phyloP scores from a whole-genome alignment of 768 basidiomycete species.

The Antrodiella citrinella region DNA sequence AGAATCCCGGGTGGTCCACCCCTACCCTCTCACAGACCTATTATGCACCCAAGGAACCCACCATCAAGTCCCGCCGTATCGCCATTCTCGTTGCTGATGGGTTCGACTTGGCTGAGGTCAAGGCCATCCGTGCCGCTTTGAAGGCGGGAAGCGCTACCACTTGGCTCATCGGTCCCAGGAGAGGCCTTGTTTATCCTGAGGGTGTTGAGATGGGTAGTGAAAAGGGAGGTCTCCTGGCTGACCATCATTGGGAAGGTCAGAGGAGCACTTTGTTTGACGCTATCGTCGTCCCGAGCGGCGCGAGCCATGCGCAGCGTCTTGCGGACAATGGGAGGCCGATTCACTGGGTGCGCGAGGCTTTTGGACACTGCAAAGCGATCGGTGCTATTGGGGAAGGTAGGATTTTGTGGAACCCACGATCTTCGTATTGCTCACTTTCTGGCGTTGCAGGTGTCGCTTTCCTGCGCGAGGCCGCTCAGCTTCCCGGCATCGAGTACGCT shows the following conservation, averaged over 20 bases:
- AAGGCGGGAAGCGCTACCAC: slow-evolving; percentile 45
- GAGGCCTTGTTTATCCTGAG: slow-evolving; percentile 42
- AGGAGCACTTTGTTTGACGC: slow-evolving; percentile 84
- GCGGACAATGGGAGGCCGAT: slow-evolving; percentile 56
- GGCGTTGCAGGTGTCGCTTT: slow-evolving; percentile 35
- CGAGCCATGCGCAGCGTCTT: slow-evolving; percentile 48
- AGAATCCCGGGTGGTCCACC: slow-evolving; percentile 52
- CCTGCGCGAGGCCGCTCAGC: slow-evolving; percentile 35
- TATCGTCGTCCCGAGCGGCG: slow-evolving; percentile 68
- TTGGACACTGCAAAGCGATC: slow-evolving; percentile 80
- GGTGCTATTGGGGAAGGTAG: slow-evolving; percentile 65
- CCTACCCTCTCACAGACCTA: slow-evolving; percentile 52
- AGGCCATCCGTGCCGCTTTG: slow-evolving; percentile 48
- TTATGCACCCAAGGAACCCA: slow-evolving; percentile 46
- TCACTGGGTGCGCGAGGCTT: slow-evolving; percentile 83
- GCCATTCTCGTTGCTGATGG: slow-evolving; percentile 74
- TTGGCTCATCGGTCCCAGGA: slow-evolving; percentile 58
- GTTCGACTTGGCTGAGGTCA: slow-evolving; percentile 54
- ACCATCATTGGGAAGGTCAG: slow-evolving; percentile 72
- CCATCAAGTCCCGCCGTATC: slow-evolving; percentile 59
- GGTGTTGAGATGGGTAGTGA: slow-evolving; percentile 19
- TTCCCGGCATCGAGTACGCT: slow-evolving; percentile 40
- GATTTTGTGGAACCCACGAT: slow-evolving; percentile 5
- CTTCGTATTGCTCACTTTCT: slow-evolving; percentile 1
- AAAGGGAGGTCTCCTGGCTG: slow-evolving; percentile 33